These are phyloP conservation scores for Primulina huaijiensis DNA, from an alignment of 257 asterid genomes.

Conservation along the genomic window DNA sequence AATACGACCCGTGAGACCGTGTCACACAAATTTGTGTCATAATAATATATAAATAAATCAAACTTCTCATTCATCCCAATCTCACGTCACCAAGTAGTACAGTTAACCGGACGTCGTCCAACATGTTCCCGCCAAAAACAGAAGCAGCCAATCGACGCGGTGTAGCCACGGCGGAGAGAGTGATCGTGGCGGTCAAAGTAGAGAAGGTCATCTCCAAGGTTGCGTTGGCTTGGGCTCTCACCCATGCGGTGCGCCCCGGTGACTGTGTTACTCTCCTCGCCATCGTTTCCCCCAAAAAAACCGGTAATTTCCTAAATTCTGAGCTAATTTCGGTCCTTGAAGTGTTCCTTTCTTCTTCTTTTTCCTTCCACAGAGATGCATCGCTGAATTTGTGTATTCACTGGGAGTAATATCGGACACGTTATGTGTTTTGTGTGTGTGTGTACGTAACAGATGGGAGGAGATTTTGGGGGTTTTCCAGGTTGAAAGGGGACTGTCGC, in stretches of 20 bases:
- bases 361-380: neutral
- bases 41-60: too few relatives aligned
- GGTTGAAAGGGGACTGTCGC: constrained; percentile 49
- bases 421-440: constrained; percentile 9
- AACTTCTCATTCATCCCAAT: neutral
- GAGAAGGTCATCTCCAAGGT: constrained; percentile 61
- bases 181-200: constrained; percentile 81
- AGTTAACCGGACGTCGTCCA: constrained; percentile 21
- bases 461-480: constrained; percentile 62
- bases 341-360: neutral
- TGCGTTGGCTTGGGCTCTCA: constrained; percentile 78
- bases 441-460: constrained; percentile 37
- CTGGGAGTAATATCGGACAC: neutral
- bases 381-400: neutral
- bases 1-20: too few relatives aligned
- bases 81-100: neutral
- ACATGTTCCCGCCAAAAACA: constrained; percentile 53
- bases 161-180: constrained; percentile 38
- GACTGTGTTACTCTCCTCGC: constrained; percentile 76
- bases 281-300: constrained; percentile 37
- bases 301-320: constrained; percentile 26
- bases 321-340: neutral
- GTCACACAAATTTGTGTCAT: too few relatives aligned
- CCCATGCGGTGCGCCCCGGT: constrained; percentile 69
- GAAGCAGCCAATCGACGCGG: constrained; percentile 26